A percentile compares a stretch with the other conserved stretches of the same genome.
phyloP scores from a whole-genome alignment of 495 filamentous ascomycete genomes.

The Penicillium turbatum region DNA sequence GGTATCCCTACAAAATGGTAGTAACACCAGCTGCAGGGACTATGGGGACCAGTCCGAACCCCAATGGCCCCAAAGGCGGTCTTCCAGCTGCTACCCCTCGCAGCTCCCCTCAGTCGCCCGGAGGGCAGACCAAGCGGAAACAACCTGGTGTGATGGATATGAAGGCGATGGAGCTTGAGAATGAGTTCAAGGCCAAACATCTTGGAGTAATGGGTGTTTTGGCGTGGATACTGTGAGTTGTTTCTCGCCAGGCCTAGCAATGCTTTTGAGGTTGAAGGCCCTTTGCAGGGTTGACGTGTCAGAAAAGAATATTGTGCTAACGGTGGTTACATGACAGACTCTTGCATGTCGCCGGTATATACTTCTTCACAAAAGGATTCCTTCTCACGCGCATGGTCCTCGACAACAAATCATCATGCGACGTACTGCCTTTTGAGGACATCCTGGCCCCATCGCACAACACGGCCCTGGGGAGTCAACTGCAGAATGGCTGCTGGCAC shows the following conservation, averaged over 20 bases:
- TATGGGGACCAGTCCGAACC: not conserved
- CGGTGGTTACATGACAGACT: constrained; percentile 36
- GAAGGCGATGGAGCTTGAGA: constrained; percentile 26
- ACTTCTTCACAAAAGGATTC: constrained; percentile 95
- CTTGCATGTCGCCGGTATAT: constrained; percentile 76
- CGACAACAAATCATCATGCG: constrained; percentile 80
- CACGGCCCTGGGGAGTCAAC: constrained; percentile 30
- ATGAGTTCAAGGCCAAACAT: constrained; percentile 42
- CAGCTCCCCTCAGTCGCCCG: not conserved
- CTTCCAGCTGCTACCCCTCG: not conserved
- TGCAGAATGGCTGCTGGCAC: constrained; percentile 84
- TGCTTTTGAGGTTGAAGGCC: not conserved
- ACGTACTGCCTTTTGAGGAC: constrained; percentile 59
- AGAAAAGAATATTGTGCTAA: constrained; percentile 7
- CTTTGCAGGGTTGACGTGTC: not conserved
- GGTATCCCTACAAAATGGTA: constrained; percentile 4
- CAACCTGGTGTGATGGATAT: constrained; percentile 19
- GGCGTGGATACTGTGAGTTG: constrained; percentile 44
- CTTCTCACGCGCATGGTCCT: constrained; percentile 89
- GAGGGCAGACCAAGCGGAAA: constrained; percentile 16
- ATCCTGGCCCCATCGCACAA: constrained; percentile 22
- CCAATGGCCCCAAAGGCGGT: not conserved
- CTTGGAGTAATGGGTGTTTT: constrained; percentile 40
- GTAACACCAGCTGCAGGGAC: not conserved
- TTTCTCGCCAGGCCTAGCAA: not conserved